A percentile compares a stretch with the other conserved stretches of the same genome.
phyloP scores from a whole-genome alignment of 176 grass and related monocot genomes.

The Thalia dealbata region DNA sequence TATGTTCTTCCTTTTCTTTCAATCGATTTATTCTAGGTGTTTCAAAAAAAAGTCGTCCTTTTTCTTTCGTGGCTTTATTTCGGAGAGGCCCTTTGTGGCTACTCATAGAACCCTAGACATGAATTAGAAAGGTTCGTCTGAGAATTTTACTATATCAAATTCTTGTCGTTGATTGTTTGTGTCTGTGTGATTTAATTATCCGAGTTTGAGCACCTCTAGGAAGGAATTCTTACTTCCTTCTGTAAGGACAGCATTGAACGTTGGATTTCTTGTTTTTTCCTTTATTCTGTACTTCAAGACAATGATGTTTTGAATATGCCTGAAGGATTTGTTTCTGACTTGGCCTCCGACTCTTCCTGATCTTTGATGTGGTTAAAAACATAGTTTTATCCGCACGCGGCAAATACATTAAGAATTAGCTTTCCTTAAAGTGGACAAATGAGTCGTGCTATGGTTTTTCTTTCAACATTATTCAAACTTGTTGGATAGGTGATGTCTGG shows the following conservation, averaged over 20 bases:
- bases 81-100: neutral
- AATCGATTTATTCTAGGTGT: neutral
- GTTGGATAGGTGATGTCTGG: neutral
- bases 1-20: neutral
- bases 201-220: neutral
- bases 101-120: neutral
- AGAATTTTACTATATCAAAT: neutral
- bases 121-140: neutral
- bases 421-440: neutral
- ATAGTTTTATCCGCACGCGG: neutral
- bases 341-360: neutral
- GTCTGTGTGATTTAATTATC: neutral
- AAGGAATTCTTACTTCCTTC: neutral
- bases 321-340: neutral
- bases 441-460: neutral
- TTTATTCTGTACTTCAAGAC: neutral
- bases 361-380: constrained; percentile 4
- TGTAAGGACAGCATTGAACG: neutral
- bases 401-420: neutral
- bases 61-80: neutral
- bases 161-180: no score
- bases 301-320: neutral
- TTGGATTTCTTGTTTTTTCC: neutral
- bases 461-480: neutral
- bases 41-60: neutral